Conservation (phyloP, 371 early-diverging fungal species). For the Circinella umbellata region DNA sequence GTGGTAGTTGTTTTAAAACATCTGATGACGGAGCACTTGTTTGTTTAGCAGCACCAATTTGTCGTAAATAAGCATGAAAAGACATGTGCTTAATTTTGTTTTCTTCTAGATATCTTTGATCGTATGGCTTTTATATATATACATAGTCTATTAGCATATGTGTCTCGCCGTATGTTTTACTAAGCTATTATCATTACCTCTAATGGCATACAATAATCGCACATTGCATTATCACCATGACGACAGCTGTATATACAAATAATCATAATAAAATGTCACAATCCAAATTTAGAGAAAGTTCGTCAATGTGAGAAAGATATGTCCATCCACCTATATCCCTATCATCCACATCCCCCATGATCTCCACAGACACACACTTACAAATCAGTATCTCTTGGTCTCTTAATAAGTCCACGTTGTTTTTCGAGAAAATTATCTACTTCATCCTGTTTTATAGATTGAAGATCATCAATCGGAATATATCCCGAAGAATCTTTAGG, state of each 20-base stretch:
- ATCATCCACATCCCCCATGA: no score
- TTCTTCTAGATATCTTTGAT: slow-evolving; percentile 81
- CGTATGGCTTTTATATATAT: slow-evolving; percentile 73
- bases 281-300: neutral
- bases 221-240: slow-evolving; percentile 93
- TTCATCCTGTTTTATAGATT: slow-evolving; percentile 66
- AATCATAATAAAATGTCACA: neutral
- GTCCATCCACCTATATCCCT: no score
- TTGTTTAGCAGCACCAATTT: slow-evolving; percentile 67
- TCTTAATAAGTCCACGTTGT: slow-evolving; percentile 81
- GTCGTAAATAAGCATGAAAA: slow-evolving; percentile 91
- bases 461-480: slow-evolving; percentile 20
- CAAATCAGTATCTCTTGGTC: slow-evolving; percentile 85
- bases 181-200: slow-evolving; percentile 55
- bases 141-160: neutral
- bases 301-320: no score
- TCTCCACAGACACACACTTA: slow-evolving; percentile 36
- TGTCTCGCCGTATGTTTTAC: neutral
- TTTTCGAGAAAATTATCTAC: slow-evolving; percentile 86
- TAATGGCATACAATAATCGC: slow-evolving; percentile 97
- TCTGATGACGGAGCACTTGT: slow-evolving; percentile 56
- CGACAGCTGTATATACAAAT: slow-evolving; percentile 71
- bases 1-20: slow-evolving; percentile 63
- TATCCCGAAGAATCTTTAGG: slow-evolving; percentile 21
- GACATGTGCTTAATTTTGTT: slow-evolving; percentile 98